Percentiles rank a stretch among this genome's conserved stretches.
phyloP scores from a whole-genome alignment of 768 basidiomycete species.

The Mycena latifolia region DNA sequence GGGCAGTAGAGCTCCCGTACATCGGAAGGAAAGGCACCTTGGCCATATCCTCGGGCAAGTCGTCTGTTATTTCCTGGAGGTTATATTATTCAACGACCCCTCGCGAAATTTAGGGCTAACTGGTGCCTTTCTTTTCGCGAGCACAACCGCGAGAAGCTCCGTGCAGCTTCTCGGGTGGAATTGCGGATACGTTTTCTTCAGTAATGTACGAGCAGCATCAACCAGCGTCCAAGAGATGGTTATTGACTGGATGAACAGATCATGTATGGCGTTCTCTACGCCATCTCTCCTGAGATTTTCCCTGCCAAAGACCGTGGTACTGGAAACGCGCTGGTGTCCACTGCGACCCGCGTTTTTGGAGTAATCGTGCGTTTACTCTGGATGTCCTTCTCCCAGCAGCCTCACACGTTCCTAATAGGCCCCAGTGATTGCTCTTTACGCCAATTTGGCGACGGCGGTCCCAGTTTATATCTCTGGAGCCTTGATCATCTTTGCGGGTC shows the following conservation, averaged over 20 bases:
- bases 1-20: conserved; percentile 73
- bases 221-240: background rate
- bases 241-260: conserved; percentile 51
- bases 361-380: conserved; percentile 63
- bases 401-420: conserved; percentile 55
- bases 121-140: conserved; percentile 79
- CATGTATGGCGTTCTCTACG: conserved; percentile 84
- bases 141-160: conserved; percentile 77
- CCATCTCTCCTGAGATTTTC: conserved; percentile 77
- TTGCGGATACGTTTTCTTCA: conserved; percentile 77
- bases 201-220: conserved; percentile 56
- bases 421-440: conserved; percentile 78
- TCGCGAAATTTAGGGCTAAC: conserved; percentile 71
- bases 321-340: conserved; percentile 74
- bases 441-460: conserved; percentile 70
- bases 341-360: conserved; percentile 74
- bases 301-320: conserved; percentile 81
- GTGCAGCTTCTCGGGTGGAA: conserved; percentile 74
- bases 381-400: background rate
- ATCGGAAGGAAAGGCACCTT: conserved; percentile 79
- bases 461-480: conserved; percentile 82
- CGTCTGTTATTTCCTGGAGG: conserved; percentile 26
- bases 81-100: conserved; percentile 58
- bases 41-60: conserved; percentile 71
- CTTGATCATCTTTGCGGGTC: conserved; percentile 70